Conservation (phyloP, 2,329 filamentous ascomycete genomes). For the Daldinia eschscholtzii region DNA sequence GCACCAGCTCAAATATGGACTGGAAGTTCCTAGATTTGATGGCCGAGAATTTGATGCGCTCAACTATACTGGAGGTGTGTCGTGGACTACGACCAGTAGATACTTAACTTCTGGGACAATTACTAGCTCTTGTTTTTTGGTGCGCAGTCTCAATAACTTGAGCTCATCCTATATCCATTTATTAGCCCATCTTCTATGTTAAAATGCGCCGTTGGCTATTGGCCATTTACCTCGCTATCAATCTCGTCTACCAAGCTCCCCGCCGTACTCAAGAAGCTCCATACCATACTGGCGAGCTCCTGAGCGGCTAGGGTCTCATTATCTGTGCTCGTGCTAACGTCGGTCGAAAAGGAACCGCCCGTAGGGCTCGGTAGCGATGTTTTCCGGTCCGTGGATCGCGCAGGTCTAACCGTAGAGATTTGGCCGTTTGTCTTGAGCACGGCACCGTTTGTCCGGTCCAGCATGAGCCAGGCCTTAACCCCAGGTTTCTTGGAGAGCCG, state of each 20-base stretch:
- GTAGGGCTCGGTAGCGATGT: constrained; percentile 47
- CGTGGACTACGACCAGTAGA: constrained; percentile 82
- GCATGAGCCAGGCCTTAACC: constrained; percentile 81
- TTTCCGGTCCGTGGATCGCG: constrained; percentile 49
- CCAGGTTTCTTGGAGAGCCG: constrained; percentile 82
- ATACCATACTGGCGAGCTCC: constrained; percentile 81
- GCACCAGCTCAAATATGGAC: constrained; percentile 18
- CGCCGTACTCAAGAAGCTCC: constrained; percentile 78
- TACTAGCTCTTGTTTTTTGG: constrained; percentile 87
- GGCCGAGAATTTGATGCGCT: constrained; percentile 17
- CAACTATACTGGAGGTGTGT: constrained; percentile 76
- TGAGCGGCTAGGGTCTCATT: constrained; percentile 72
- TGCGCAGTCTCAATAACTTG: constrained; percentile 80
- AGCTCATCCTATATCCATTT: constrained; percentile 72
- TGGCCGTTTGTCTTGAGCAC: constrained; percentile 82
- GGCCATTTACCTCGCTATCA: constrained; percentile 71
- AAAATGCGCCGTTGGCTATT: constrained; percentile 7
- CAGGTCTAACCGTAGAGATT: constrained; percentile 68
- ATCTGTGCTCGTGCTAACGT: constrained; percentile 56
- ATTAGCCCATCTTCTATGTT: constrained; percentile 22
- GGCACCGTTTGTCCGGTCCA: constrained; percentile 78
- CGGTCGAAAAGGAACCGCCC: constrained; percentile 60
- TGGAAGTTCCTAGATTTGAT: constrained; percentile 7
- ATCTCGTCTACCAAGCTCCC: constrained; percentile 78
- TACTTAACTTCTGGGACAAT: constrained; percentile 86